These are phyloP conservation scores for Kluyveromyces lactis DNA, from an alignment of 805 yeast species.

Conservation along the genomic window DNA sequence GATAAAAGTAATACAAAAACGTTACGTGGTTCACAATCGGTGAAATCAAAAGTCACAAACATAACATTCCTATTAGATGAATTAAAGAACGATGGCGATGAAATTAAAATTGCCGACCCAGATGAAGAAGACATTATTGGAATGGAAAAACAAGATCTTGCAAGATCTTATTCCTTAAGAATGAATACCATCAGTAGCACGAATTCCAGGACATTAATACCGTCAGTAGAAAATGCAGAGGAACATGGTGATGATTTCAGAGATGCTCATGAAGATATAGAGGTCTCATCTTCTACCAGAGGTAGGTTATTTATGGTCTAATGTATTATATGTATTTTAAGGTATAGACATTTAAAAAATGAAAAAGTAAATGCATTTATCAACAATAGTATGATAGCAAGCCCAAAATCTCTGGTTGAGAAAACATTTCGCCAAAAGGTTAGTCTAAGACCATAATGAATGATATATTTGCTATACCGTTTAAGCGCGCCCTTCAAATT, in stretches of 20 bases:
- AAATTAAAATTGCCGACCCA: conserved; percentile 23
- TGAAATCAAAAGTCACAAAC: conserved; percentile 29
- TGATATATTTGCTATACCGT: conserved; percentile 44
- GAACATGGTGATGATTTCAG: conserved; percentile 18
- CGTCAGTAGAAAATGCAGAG: conserved; percentile 3
- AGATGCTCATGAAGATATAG: conserved; percentile 25
- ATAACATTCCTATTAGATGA: conserved; percentile 29
- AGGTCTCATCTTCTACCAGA: conserved; percentile 16
- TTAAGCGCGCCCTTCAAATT: conserved; percentile 37
- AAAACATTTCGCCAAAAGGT: too few relatives aligned
- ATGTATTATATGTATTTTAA: neutral
- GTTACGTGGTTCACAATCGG: conserved; percentile 27
- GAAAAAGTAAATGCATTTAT: neutral
- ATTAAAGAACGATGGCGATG: conserved; percentile 15
- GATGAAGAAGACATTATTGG: conserved; percentile 29
- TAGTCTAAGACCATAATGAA: conserved; percentile 10
- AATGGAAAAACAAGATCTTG: conserved; percentile 24
- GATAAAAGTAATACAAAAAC: conserved; percentile 6
- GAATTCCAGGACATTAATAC: conserved; percentile 10
- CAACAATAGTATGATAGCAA: too few relatives aligned
- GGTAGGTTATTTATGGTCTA: conserved; percentile 21
- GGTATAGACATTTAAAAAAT: neutral
- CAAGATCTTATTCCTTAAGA: conserved; percentile 22
- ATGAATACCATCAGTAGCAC: conserved; percentile 10
- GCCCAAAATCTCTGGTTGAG: too few relatives aligned